These are phyloP conservation scores for Piper betle DNA, from an alignment of 164 flowering plant genomes.

Conservation along the genomic window DNA sequence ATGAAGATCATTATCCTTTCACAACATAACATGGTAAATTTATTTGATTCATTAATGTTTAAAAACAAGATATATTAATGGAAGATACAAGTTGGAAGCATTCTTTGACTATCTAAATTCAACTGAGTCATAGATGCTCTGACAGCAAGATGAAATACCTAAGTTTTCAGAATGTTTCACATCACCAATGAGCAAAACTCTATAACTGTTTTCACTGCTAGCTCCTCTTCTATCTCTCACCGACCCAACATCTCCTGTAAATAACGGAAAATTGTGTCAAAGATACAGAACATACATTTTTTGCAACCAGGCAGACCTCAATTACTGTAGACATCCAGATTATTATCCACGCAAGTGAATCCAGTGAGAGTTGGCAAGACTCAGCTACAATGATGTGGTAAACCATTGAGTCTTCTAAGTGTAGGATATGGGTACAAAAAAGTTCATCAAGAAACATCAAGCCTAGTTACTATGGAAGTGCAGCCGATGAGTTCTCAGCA, in stretches of 20 bases:
- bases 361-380: not conserved
- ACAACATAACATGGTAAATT: too few species aligned
- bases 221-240: slow-evolving; percentile 13
- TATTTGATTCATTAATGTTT: not conserved
- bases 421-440: too few species aligned
- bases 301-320: not conserved
- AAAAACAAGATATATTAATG: not conserved
- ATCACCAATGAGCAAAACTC: slow-evolving; percentile 35
- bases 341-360: too few species aligned
- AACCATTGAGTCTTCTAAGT: too few species aligned
- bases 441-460: too few species aligned
- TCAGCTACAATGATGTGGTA: too few species aligned
- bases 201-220: slow-evolving; percentile 30
- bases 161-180: slow-evolving; percentile 23
- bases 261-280: not conserved
- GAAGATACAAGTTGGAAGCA: too few species aligned
- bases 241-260: slow-evolving; percentile 28
- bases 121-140: not conserved
- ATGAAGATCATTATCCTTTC: too few species aligned
- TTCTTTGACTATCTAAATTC: too few species aligned
- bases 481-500: too few species aligned
- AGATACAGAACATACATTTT: not conserved
- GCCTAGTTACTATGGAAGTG: too few species aligned
- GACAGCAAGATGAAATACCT: slow-evolving; percentile 16
- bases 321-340: not conserved